Percentiles rank a stretch among this genome's conserved stretches.
phyloP scores from a whole-genome alignment of 768 basidiomycete species.

The Calocybe indica region DNA sequence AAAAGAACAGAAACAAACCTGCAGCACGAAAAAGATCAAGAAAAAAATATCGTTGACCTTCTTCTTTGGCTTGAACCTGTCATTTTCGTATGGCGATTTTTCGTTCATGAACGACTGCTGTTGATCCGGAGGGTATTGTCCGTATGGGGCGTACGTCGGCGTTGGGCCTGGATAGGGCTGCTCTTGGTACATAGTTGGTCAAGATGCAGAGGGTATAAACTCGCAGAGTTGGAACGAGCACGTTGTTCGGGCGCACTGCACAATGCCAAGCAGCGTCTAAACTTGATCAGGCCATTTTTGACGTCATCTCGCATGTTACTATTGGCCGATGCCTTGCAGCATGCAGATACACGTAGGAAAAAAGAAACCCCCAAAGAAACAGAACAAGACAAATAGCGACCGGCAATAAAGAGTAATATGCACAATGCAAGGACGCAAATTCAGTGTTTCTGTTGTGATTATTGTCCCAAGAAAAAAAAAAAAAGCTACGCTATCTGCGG shows the following conservation, averaged over 20 bases:
- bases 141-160: slow-evolving; percentile 27
- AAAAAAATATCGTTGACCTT: slow-evolving; percentile 69
- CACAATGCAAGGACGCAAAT: neutral
- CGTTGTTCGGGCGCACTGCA: no score
- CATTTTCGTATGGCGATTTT: slow-evolving; percentile 53
- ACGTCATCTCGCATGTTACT: no score
- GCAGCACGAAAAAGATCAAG: slow-evolving; percentile 64
- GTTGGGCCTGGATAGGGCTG: slow-evolving; percentile 34
- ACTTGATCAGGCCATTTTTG: no score
- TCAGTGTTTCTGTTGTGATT: neutral
- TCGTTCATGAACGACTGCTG: slow-evolving; percentile 22
- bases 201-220: slow-evolving; percentile 3
- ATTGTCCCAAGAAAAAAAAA: neutral
- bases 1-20: slow-evolving; percentile 31
- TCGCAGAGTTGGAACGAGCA: no score
- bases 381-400: neutral
- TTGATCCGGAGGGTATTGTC: slow-evolving; percentile 16
- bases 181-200: slow-evolving; percentile 6
- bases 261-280: no score
- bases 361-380: neutral
- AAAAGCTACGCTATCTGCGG: slow-evolving; percentile 13
- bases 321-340: neutral
- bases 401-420: neutral
- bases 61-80: slow-evolving; percentile 64
- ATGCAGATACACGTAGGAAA: neutral